Base-by-base conservation (phyloP, 768 basidiomycete genomes). In the Suillus variegatus region DNA sequence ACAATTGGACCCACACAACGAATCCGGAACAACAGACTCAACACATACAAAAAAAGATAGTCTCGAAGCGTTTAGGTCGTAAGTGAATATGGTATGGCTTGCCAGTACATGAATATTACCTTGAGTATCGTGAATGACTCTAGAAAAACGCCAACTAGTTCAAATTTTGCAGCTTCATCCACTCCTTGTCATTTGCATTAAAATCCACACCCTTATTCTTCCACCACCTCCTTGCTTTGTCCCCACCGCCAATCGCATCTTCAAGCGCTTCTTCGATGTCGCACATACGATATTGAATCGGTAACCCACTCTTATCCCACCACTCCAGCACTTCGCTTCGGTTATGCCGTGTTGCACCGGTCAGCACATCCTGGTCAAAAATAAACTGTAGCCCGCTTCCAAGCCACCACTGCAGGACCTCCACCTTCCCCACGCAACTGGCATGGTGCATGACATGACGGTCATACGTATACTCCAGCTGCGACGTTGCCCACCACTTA, bases 251-350 rank as follows among this genome's bases (percentile, higher is more conserved):
- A 60, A 93, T 90, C 0, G 91, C 89, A 69, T 95, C 94, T 74
- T 95, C 94, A 70, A 95, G 75, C 4, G 94, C 94, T 80, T 95
- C 94, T 73, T 96, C 94, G 60, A 96, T 88, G 74, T 96, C 94
- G 73, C 94, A 95, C 85, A 94, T 88, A 62, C 94, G 86, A 76
- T 94, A 96, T 71, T 92, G 91, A 64, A 95, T 87, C 4, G 90
- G 84, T 60, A 95, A 79, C 8, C 90, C 90, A 49, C 86, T 90
- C 71, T 85, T 85, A 67, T 92, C 85, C 94, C 94, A 95, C 94
- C 94, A 96, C 67, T 93, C 89, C 28, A 96, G 78, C 38, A 94
- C 90, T 68, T 91, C 90, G 32, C 90, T 88, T 47, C 90, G 84
- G 68, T 94, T 92, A 75, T 93, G 88, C 69, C 88, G 82, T 35